phyloP scores from a whole-genome alignment of 2,329 filamentous ascomycete genomes.

The Alternaria conjuncta region DNA sequence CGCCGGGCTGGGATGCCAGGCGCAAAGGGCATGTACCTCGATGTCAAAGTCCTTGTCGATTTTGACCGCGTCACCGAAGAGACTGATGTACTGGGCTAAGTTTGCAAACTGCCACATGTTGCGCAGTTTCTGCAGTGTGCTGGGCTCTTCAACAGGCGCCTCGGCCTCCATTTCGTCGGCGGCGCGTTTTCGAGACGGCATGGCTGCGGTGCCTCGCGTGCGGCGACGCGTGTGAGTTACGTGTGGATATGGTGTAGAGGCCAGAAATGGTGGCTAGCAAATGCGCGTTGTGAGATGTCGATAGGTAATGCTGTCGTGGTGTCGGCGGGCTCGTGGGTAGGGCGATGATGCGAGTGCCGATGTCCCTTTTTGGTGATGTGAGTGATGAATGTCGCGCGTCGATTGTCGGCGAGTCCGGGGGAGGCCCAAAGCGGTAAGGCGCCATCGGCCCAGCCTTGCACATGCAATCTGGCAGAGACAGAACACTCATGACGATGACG shows the following conservation, averaged over 20 bases:
- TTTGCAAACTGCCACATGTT: slow-evolving; percentile 97
- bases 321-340: slow-evolving; percentile 1
- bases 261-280: neutral
- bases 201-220: slow-evolving; percentile 36
- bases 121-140: slow-evolving; percentile 69
- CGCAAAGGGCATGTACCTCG: slow-evolving; percentile 67
- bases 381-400: slow-evolving; percentile 4
- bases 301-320: neutral
- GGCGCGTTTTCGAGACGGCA: slow-evolving; percentile 48
- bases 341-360: slow-evolving; percentile 12
- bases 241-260: neutral
- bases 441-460: neutral
- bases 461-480: neutral
- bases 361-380: slow-evolving; percentile 6
- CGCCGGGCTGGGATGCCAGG: slow-evolving; percentile 22
- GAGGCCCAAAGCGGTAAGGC: slow-evolving; percentile 5
- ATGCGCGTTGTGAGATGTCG: slow-evolving; percentile 1
- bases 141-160: slow-evolving; percentile 51
- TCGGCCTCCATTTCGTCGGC: slow-evolving; percentile 62
- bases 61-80: slow-evolving; percentile 89
- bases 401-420: slow-evolving; percentile 10
- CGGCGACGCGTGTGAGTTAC: slow-evolving; percentile 41
- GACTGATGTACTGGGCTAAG: slow-evolving; percentile 88
- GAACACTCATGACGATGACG: neutral
- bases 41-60: slow-evolving; percentile 88